Evolutionary conservation across 352 stramenopile species (phyloP), one percentile per base, ranked within the genome.

Genomic region (Globisporangium paddicum): DNA sequence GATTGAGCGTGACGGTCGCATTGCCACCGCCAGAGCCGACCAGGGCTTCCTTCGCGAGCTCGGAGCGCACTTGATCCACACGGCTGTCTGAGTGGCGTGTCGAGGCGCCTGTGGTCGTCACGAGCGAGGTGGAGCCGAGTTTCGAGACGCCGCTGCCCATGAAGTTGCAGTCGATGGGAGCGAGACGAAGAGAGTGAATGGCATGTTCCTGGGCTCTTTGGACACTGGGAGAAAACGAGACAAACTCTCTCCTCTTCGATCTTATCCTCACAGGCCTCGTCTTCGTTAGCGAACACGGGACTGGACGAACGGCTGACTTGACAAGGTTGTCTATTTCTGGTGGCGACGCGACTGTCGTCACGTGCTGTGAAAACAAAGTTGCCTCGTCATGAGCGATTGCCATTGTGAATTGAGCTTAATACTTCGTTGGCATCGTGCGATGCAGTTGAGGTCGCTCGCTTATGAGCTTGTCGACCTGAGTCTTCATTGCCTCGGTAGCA

Each of bases 121-220:
- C n/a, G 19, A n/a, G 13, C 14, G 45, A 44, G 38, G n/a, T n/a
- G n/a, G 14, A 21, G 26, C 25, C 16, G 13, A 63, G 49, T 25
- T 66, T 66, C 13, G 72, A 77, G 23, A 72, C 64, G 7, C 71
- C 68, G 26, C 69, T 68, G 28, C 71, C 71, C 71, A 79, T 79
- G 42, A 35, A 51, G n/a, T 8, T 18, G 38, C 38, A 10, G 38
- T 35, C 25, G 2, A 51, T 21, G 16, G 25, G 21, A 19, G 19
- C 26, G 45, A 51, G 45, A 11, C 4, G 16, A 30, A 35, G 25
- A 26, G 7, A 26, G 45, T 19, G 19, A n/a, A 25, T 44, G 38
- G 1, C 38, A 44, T 44, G 38, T 18, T 44, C 5, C 16, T 18
- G n/a, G 16, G 38, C 19, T 44, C 19, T 18, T 21, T 18, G 21